Evolutionary conservation across 441 rosid genomes (phyloP), one percentile per base, ranked within the genome.

Genomic region (Gossypium schwendimanii): DNA sequence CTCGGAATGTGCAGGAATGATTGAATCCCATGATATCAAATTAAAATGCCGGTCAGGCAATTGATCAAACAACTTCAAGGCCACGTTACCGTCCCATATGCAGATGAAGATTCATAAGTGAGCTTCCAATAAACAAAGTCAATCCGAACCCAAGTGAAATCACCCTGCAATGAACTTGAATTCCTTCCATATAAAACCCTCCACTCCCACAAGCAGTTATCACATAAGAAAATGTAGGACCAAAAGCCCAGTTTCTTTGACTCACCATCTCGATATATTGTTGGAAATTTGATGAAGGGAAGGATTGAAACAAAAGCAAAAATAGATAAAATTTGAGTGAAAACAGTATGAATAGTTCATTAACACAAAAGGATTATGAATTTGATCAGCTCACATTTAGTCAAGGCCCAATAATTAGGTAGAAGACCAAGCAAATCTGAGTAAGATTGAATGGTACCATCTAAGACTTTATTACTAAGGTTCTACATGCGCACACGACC

Each of bases 1-100:
- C 71, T 79, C 83, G 0, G 81, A 81, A 71, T 44, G 77, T 26
- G 81, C 85, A 7, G 89, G 80, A 65, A 93, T 78, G 72, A 88
- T 80, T 7, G 97, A 93, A 77, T 93, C 88, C 97, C 92, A 93
- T 0, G 98, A 89, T 69, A 93, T 79, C 23, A 88, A 87, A 80
- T 87, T 88, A 77, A 87, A 72, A 81, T 85, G 84, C 69, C 89
- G 84, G 73, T 75, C 87, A 28, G 87, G 88, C 87, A 91, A 67
- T 81, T 88, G 89, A 72, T 78, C 82, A 71, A 92, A 91, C 87
- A 89, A 18, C 66, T 73, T 73, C 76, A 83, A 73, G 76, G 87
- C 89, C 57, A 75, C 70, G 44, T 85, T 80, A 21, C 53, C 73
- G 62, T 62, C 89, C 86, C 84, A 82, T 75, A 33, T 21, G 75